phyloP scores from a whole-genome alignment of 129 eudicot species.

The Tanacetum coccineum region DNA sequence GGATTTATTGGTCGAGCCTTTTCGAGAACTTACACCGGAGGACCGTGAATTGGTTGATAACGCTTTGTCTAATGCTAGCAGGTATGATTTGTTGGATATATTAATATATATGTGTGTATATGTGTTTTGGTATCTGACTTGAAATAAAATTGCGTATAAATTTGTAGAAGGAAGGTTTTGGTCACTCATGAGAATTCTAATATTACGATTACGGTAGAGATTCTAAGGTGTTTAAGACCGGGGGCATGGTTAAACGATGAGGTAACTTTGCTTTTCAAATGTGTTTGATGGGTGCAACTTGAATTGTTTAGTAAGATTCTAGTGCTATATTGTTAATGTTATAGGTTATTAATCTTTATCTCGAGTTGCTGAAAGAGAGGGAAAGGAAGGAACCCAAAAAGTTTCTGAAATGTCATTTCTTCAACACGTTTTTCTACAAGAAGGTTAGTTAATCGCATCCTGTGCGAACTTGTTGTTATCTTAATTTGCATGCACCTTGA shows the following conservation, averaged over 20 bases:
- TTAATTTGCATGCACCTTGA: constrained; percentile 4
- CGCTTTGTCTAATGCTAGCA: constrained; percentile 52
- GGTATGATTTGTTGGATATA: constrained; percentile 37
- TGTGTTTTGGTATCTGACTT: constrained; percentile 10
- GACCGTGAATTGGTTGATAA: constrained; percentile 46
- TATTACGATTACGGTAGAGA: constrained; percentile 73
- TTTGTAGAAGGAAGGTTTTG: constrained; percentile 68
- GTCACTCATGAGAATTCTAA: constrained; percentile 76
- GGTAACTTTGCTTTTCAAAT: constrained; percentile 32
- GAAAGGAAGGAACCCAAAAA: constrained; percentile 81
- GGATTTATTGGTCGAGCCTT: constrained; percentile 56
- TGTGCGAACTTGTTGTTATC: constrained; percentile 1
- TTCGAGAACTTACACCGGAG: constrained; percentile 62
- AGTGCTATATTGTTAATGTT: constrained; percentile 17
- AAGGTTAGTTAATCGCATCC: constrained; percentile 52
- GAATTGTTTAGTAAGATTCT: constrained; percentile 13
- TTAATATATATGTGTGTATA: not conserved
- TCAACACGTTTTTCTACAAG: constrained; percentile 91
- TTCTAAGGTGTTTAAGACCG: constrained; percentile 69
- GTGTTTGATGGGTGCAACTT: not conserved
- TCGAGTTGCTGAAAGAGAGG: constrained; percentile 91
- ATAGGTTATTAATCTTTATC: constrained; percentile 84
- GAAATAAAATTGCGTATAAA: constrained; percentile 8
- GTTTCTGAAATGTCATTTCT: constrained; percentile 87
- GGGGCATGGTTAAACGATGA: constrained; percentile 95